Evolutionary conservation across 2,329 filamentous ascomycete species (phyloP).

Genomic region (Talaromyces sp.): DNA sequence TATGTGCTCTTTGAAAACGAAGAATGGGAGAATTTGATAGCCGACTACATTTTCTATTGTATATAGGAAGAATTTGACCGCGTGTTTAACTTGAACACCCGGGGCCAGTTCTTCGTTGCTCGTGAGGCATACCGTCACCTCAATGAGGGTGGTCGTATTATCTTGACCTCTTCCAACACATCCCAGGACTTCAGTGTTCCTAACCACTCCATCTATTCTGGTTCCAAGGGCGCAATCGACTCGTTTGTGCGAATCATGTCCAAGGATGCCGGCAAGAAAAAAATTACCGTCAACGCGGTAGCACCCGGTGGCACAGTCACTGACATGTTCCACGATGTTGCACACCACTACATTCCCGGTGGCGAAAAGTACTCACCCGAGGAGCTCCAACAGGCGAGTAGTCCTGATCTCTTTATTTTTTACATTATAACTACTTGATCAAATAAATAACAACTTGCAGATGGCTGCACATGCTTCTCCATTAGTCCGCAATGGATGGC

Average conservation of each 20-base stretch:
- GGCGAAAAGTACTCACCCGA: not conserved
- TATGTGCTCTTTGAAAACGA: not conserved
- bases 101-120: constrained; percentile 73
- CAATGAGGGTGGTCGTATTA: constrained; percentile 65
- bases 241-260: constrained; percentile 73
- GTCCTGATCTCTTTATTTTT: not conserved
- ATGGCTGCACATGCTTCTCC: constrained; percentile 13
- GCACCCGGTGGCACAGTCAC: constrained; percentile 13
- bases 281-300: constrained; percentile 12
- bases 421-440: not conserved
- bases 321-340: constrained; percentile 12
- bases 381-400: not conserved
- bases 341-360: constrained; percentile 7
- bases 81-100: constrained; percentile 66
- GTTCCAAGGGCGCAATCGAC: constrained; percentile 71
- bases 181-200: constrained; percentile 64
- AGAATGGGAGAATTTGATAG: not conserved
- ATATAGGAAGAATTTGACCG: constrained; percentile 63
- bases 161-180: constrained; percentile 71
- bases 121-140: constrained; percentile 71
- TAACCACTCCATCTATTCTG: constrained; percentile 71
- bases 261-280: constrained; percentile 55
- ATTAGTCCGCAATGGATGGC: constrained; percentile 4
- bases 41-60: not conserved
- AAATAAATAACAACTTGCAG: not conserved